Evolutionary conservation across 768 basidiomycete species (phyloP).

Genomic region (Rhodotorula taiwanensis): DNA sequence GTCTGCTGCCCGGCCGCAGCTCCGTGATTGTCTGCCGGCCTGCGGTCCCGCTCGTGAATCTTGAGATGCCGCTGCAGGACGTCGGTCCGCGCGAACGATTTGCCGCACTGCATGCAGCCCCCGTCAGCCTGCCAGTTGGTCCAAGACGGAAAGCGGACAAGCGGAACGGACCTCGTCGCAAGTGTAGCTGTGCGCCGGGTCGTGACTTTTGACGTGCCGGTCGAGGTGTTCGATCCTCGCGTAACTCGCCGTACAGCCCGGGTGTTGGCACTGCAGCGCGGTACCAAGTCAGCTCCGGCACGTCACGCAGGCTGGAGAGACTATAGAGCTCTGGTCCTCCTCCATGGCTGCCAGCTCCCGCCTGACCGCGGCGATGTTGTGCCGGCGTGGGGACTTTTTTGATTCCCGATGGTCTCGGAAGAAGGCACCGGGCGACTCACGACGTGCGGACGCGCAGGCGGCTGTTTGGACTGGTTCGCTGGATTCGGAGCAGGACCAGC

Average conservation of each 20-base stretch:
- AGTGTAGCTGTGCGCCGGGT: not conserved
- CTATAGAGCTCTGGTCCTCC: too few relatives aligned
- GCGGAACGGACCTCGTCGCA: not conserved
- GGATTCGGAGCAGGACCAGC: too few relatives aligned
- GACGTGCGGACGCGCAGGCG: too few relatives aligned
- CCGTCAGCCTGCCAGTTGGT: not conserved
- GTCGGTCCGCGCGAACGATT: not conserved
- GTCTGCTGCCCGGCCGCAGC: too few relatives aligned
- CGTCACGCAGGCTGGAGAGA: too few relatives aligned
- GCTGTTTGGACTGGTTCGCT: too few relatives aligned
- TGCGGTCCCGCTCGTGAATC: not conserved
- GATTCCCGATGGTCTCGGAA: too few relatives aligned
- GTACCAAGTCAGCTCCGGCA: not conserved
- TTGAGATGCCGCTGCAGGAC: not conserved
- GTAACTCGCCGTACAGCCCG: not conserved
- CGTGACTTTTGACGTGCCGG: not conserved
- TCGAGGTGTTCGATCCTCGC: slow-evolving; percentile 1
- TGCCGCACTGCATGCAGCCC: not conserved
- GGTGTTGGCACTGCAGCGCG: not conserved
- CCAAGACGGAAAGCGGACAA: not conserved
- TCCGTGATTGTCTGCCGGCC: not conserved
- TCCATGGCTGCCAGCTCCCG: too few relatives aligned
- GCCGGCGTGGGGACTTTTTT: too few relatives aligned
- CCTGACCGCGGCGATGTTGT: too few relatives aligned
- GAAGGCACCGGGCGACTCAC: too few relatives aligned